Conservation (phyloP, 1,284 basidiomycete genomes). For the Vanrija humicola region DNA sequence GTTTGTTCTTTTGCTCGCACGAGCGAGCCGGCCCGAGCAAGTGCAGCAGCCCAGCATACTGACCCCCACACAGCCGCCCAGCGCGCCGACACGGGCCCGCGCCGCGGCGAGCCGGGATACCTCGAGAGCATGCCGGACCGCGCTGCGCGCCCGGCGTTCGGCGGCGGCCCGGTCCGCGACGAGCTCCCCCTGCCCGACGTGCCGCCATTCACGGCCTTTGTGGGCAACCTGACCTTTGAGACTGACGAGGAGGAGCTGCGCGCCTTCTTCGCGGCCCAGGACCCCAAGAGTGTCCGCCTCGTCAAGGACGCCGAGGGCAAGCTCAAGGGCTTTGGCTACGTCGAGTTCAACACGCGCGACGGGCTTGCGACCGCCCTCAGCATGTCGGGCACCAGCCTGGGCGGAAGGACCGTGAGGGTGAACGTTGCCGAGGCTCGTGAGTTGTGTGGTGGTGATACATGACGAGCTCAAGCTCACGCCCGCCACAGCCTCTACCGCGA, state of each 20-base stretch:
- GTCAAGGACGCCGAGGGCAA: constrained; percentile 87
- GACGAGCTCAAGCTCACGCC: background rate
- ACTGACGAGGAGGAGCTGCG: constrained; percentile 77
- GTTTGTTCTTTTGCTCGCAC: background rate
- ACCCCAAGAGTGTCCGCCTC: constrained; percentile 84
- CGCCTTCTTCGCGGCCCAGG: constrained; percentile 62
- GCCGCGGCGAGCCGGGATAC: constrained; percentile 47
- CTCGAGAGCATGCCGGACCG: constrained; percentile 50
- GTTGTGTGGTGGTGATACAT: constrained; percentile 40
- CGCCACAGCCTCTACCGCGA: constrained; percentile 3
- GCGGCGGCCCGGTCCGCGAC: constrained; percentile 61
- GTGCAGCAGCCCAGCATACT: constrained; percentile 4
- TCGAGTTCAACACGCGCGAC: constrained; percentile 83
- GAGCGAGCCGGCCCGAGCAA: background rate
- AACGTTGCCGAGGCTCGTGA: constrained; percentile 93
- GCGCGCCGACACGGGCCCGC: constrained; percentile 41
- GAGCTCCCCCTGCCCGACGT: constrained; percentile 91
- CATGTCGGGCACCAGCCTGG: constrained; percentile 60
- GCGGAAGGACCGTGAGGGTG: constrained; percentile 76
- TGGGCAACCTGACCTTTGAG: constrained; percentile 95
- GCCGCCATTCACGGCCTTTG: constrained; percentile 92
- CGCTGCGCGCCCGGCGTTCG: constrained; percentile 20
- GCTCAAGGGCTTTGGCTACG: constrained; percentile 96
- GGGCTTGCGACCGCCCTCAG: constrained; percentile 76
- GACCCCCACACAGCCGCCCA: constrained; percentile 46